Evolutionary conservation across 2,329 filamentous ascomycete genomes (phyloP).

Genomic region (Fusarium austroafricanum): DNA sequence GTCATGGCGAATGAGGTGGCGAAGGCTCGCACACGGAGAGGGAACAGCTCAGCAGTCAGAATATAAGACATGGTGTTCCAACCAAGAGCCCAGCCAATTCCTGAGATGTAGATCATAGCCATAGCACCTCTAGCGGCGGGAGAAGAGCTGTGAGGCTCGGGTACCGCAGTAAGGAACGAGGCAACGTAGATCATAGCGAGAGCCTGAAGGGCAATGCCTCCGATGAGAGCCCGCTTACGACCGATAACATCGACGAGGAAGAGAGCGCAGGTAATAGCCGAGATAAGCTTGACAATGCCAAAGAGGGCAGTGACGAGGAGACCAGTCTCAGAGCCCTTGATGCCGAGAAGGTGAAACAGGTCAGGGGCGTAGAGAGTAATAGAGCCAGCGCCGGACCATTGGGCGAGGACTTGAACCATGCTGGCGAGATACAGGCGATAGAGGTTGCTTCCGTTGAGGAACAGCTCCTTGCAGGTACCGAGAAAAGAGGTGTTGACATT

Average conservation of each 20-base stretch:
- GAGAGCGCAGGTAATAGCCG: slow-evolving; percentile 12
- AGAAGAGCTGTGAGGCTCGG: background rate
- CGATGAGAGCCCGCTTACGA: slow-evolving; percentile 19
- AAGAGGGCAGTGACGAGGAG: slow-evolving; percentile 22
- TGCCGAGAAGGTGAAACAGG: slow-evolving; percentile 11
- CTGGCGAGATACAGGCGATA: slow-evolving; percentile 32
- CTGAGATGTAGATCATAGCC: slow-evolving; percentile 29
- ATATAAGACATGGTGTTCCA: slow-evolving; percentile 36
- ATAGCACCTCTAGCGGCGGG: slow-evolving; percentile 15
- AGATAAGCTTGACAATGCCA: slow-evolving; percentile 17
- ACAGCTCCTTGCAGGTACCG: slow-evolving; percentile 24
- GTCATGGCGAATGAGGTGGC: slow-evolving; percentile 21
- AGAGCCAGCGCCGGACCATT: slow-evolving; percentile 34
- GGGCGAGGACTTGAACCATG: slow-evolving; percentile 35
- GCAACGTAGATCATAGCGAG: slow-evolving; percentile 23
- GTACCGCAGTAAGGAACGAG: slow-evolving; percentile 10
- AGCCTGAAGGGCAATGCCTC: slow-evolving; percentile 9
- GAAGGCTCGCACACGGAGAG: slow-evolving; percentile 24
- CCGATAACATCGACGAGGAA: slow-evolving; percentile 21
- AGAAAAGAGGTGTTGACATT: slow-evolving; percentile 19
- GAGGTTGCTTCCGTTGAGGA: slow-evolving; percentile 32
- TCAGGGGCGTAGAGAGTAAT: slow-evolving; percentile 19
- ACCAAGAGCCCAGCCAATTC: slow-evolving; percentile 34
- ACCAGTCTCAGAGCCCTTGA: slow-evolving; percentile 16
- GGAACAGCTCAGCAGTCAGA: slow-evolving; percentile 28